These are phyloP conservation scores for Haplosporangium sp. DNA, from an alignment of 371 early-diverging fungal genomes.

Conservation along the genomic window DNA sequence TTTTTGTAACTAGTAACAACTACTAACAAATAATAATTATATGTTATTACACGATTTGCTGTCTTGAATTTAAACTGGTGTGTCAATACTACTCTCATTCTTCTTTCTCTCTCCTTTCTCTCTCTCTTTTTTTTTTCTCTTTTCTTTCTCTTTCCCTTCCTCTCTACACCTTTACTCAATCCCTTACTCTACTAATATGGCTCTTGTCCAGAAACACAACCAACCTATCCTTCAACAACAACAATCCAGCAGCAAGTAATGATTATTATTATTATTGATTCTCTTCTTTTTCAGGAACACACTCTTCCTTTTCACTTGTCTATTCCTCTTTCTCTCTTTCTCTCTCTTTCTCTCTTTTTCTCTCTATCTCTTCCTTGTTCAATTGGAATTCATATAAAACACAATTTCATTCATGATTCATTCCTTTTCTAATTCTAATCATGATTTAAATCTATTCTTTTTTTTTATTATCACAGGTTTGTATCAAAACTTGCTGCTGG, in stretches of 20 bases:
- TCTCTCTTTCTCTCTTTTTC: too few relatives aligned
- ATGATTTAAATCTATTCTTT: background rate
- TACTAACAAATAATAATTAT: too few relatives aligned
- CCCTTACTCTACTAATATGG: background rate
- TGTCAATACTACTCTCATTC: background rate
- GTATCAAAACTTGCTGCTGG: constrained; percentile 69
- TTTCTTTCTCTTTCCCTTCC: background rate
- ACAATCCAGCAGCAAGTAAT: constrained; percentile 33
- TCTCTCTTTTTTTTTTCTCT: background rate
- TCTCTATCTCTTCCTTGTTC: background rate
- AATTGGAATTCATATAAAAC: too few relatives aligned
- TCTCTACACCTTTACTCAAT: background rate
- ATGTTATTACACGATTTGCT: too few relatives aligned
- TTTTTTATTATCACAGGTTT: constrained; percentile 22
- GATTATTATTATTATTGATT: background rate
- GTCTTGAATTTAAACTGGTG: too few relatives aligned
- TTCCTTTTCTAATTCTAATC: background rate
- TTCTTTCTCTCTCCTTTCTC: background rate
- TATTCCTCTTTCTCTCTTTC: too few relatives aligned
- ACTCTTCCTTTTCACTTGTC: too few relatives aligned
- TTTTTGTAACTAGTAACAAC: too few relatives aligned
- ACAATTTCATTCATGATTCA: background rate
- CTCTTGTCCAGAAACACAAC: background rate
- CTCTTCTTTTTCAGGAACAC: too few relatives aligned
- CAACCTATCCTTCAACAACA: background rate